phyloP scores from a whole-genome alignment of 345 rosid genomes.

The Gynandropsis gynandra region DNA sequence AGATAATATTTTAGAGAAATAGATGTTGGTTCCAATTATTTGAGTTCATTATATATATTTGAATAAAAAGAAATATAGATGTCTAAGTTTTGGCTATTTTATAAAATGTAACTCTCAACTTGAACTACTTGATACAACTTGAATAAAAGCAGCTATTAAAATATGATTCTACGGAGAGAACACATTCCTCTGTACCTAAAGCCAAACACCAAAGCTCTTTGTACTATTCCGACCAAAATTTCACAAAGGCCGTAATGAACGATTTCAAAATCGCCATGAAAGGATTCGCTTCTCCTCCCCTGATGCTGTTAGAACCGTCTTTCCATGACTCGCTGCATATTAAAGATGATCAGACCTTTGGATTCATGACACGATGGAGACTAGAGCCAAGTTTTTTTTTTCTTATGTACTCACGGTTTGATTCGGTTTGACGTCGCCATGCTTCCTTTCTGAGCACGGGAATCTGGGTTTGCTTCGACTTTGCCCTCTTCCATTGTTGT shows the following conservation, averaged over 20 bases:
- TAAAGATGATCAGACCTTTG: constrained; percentile 13
- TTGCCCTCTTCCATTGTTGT: constrained; percentile 20
- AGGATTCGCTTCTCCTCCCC: constrained; percentile 38
- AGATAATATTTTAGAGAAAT: too few relatives aligned
- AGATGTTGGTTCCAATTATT: too few relatives aligned
- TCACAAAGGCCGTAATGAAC: constrained; percentile 48
- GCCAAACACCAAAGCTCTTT: constrained; percentile 12
- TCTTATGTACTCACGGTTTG: constrained; percentile 49
- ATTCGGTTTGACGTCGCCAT: constrained; percentile 56
- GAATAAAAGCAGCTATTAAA: too few relatives aligned
- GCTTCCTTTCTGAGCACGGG: constrained; percentile 30
- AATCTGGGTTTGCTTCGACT: constrained; percentile 25
- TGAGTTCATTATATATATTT: too few relatives aligned
- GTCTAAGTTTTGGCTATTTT: too few relatives aligned
- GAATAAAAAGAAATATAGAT: too few relatives aligned
- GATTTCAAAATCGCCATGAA: constrained; percentile 45
- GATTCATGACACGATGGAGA: constrained; percentile 1
- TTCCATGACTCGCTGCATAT: constrained; percentile 73
- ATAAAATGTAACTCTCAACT: too few relatives aligned
- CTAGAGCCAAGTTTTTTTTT: background rate
- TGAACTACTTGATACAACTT: too few relatives aligned
- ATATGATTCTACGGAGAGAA: too few relatives aligned
- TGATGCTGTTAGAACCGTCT: constrained; percentile 33
- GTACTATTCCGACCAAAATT: constrained; percentile 67
- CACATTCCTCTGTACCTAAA: too few relatives aligned